Conservation (phyloP, 441 rosid species). For the Lagerstroemia fauriei region DNA sequence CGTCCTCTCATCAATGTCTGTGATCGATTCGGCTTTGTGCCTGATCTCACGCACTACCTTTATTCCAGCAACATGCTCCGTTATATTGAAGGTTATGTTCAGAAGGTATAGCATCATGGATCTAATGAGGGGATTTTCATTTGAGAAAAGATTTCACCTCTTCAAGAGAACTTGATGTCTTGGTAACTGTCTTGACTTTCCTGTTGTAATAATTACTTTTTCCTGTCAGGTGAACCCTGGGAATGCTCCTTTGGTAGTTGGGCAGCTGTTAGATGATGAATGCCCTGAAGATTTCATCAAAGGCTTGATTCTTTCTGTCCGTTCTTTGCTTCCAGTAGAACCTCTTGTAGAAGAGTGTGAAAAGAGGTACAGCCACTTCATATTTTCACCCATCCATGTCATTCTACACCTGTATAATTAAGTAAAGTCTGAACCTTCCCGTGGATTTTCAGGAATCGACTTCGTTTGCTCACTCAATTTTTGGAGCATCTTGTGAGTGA, state of each 20-base stretch:
- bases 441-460: constrained; percentile 72
- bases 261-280: constrained; percentile 90
- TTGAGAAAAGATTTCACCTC: neutral
- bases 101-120: constrained; percentile 59
- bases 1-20: constrained; percentile 93
- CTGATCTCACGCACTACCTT: constrained; percentile 95
- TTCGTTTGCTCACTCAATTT: constrained; percentile 97
- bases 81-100: constrained; percentile 97
- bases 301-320: constrained; percentile 92
- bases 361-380: constrained; percentile 61
- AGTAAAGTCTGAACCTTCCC: constrained; percentile 26
- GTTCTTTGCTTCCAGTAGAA: constrained; percentile 97
- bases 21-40: constrained; percentile 95
- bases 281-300: constrained; percentile 93
- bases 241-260: constrained; percentile 90
- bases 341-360: constrained; percentile 98
- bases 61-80: constrained; percentile 97
- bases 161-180: neutral
- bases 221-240: constrained; percentile 76
- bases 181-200: neutral
- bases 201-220: constrained; percentile 14
- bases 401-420: constrained; percentile 14
- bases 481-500: constrained; percentile 99
- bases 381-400: constrained; percentile 13
- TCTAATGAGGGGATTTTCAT: neutral